Evolutionary conservation across 2,329 filamentous ascomycete species (phyloP), one percentile per base, ranked within the genome.

Genomic region (Tetracladium maxilliforme): DNA sequence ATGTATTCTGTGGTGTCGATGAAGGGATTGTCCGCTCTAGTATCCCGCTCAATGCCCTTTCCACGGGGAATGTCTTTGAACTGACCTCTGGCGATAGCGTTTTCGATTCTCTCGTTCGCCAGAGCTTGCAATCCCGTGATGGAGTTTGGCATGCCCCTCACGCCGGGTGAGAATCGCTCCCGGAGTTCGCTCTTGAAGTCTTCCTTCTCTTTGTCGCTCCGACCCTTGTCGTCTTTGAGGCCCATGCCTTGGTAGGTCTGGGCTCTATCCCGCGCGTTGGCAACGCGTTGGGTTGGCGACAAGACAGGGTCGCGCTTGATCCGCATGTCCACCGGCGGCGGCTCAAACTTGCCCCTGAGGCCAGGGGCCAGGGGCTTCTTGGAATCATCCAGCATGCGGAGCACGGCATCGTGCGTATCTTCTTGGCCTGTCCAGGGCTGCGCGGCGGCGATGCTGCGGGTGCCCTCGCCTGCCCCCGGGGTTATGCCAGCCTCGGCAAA

Each of bases 1-100:
- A 95, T 81, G 47, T 94, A 94, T 50, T 95, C 87, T 0, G 90
- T 95, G 1, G 87, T 95, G 43, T 95, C 83, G 29, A 95, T 70
- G 42, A 92, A 95, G 0, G 90, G 84, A 37, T 78, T 92, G 38
- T 76, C 77, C 2, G 81, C 79, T 35, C 81, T 73, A 25, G 80
- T 58, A 38, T 95, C 86, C n/a, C 77, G 58, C 46, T 86, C 70
- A n/a, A 87, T 61, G 6, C 71, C 74, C 37, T 77, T 77, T 0
- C 87, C 87, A 3, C 86, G 65, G 6, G 71, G 73, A 9, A 98
- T 77, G 38, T 92, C 43, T 30, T 70, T 69, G 53, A 98, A 95
- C 44, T 93, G 80, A 0, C 90, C 90, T 16, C 84, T 61, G 2
- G 83, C 78, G 41, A 95, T 94, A 6, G 90, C 90, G 43, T 94